Base-by-base conservation (phyloP, 257 asterid species). In the Ilex asprella region DNA sequence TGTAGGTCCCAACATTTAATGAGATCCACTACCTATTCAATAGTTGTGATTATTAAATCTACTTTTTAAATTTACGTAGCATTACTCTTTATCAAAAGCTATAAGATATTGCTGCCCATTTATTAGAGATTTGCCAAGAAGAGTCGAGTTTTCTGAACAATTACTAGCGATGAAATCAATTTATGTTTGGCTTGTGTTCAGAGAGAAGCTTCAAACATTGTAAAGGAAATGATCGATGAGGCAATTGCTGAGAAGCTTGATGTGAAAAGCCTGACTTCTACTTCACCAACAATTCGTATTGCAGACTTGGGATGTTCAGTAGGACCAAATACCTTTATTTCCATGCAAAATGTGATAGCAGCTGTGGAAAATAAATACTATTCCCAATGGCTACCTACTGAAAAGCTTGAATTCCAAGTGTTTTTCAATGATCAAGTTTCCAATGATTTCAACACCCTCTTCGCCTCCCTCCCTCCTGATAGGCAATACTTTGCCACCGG, bases 381-480 rank as follows among this genome's bases (percentile, higher is more conserved):
- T 7, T 27, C 11, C 2, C n/a, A 64, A 43, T 30, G 55, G 59
- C 43, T 43, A 27, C 10, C 9, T 21, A 0, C 62, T 15, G 32
- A 58, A 5, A 10, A 21, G 12, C 62, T 49, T 1, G 65, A 70
- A 30, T 58, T 70, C 16, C 69, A 63, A 54, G 71, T 68, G 5
- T 64, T 63, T n/a, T 68, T 68, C 56, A 73, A 60, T 39, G 75
- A 68, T 55, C 65, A 63, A 29, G 21, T 7, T 1, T 32, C 44
- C 30, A 73, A 73, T 39, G 71, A 73, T 43, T 73, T 73, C 57
- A 73, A 68, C 21, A 63, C 60, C 11, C 50, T 73, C 6, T 73
- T 68, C 55, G 15, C 31, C 1, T 56, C 54, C 9, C 39, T 64
- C 31, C 65, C 71, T 2, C 56, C 57, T 2, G 32, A 55, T 2